Base-by-base conservation (phyloP, 2,329 filamentous ascomycete genomes). In the Fusarium equiseti region DNA sequence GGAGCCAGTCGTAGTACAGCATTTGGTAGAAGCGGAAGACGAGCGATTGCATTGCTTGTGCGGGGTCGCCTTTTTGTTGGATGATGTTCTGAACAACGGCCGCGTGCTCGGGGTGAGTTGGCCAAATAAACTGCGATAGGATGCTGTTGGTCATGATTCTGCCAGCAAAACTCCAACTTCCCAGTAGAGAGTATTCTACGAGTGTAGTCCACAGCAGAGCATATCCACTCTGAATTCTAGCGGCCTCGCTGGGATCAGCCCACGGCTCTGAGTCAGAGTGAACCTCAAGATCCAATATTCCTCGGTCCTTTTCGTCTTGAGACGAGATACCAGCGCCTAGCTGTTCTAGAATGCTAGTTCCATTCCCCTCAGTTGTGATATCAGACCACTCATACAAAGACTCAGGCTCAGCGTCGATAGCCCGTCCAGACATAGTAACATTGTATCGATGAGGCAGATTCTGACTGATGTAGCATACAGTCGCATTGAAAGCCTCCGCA, bases 391-490 rank as follows among this genome's bases (percentile, higher is more conserved):
- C 62, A 5, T 52, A 35, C 3, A 40, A 6, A n/a, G 45, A 61
- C 15, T 26, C 44, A 6, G 66, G 66, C 20, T 68, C 66, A 1
- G 58, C 42, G 3, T 55, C 5, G 12, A 66, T n/a, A 24, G 57
- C 38, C 12, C 50, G 45, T 5, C 66, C 66, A 0, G 42, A 40
- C 35, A 68, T 68, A 7, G 62, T 66, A 9, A 66, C 62, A 8
- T 68, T 52, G 9, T 53, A 66, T 5, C 42, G 54, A 13, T 58
- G 53, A 5, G 62, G 62, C 4, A 62, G 40, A 20, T 58, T 59
- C 6, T 53, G 50, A 24, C 55, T 66, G 35, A 66, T 49, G 5
- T 63, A 59, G 9, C 43, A 68, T 22, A 52, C 13, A 15, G 42
- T 50, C 0, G 48, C 63, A 6, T 46, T 45, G 20, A 63, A 57